Evolutionary conservation across 139 green algal species (phyloP), one percentile per base, ranked within the genome.

Genomic region (Coelastrella sp.): DNA sequence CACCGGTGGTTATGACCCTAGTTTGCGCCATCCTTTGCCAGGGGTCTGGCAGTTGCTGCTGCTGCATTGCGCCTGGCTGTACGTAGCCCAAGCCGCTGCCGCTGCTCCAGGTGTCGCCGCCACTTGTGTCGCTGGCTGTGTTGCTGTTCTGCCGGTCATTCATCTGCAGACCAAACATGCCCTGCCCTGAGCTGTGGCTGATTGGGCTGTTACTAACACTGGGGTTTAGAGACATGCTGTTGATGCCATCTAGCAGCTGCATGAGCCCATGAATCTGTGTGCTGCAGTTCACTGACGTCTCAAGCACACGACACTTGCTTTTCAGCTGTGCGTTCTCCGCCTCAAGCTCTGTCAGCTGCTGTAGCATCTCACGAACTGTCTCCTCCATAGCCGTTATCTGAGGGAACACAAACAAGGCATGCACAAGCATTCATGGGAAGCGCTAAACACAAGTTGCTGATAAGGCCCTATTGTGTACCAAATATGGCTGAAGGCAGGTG

Each of bases 381-480:
- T 56, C 5, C 32, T 90, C 85, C 85, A 90, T 90, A 73, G 85
- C 68, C n/a, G 8, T 59, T 54, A 89, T 89, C 85, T 83, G 85
- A 56, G 64, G 47, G 56, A 64, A 47, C 32, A 47, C 32, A 47
- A 47, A 47, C 32, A 47, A 47, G 32, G 32, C 32, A 47, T n/a
- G 32, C 32, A 47, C 32, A 47, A 47, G 32, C 32, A 47, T 47
- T 47, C 32, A 47, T 47, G 32, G 0, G 32, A 0, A 47, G 32
- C 32, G 32, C 32, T 47, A 47, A 47, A 47, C 32, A 47, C 32
- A 47, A 47, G 32, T 47, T 47, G 32, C 32, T 47, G 32, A 47
- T 47, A 47, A 47, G 32, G 32, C 32, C 32, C 32, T 47, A 47
- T 47, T 47, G 32, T 47, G 32, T 47, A 47, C 32, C 32, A 47